A percentile compares a stretch with the other conserved stretches of the same genome.
Evolutionary conservation across 1,284 basidiomycete species (phyloP).

Genomic region (Pascua guehoae): DNA sequence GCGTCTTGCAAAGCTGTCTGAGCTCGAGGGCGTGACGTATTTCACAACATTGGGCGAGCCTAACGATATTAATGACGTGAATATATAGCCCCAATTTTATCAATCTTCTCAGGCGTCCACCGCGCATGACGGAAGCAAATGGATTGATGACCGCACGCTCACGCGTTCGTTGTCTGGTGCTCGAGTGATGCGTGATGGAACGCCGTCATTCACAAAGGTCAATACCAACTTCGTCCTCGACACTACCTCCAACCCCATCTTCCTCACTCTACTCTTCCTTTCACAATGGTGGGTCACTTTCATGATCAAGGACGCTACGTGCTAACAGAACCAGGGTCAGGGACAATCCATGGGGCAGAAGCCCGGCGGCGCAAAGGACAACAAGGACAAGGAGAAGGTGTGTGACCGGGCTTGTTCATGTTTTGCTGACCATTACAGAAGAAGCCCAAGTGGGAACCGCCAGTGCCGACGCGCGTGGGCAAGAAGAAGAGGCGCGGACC

Average conservation of each 20-base stretch:
- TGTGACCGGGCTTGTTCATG: constrained; percentile 1
- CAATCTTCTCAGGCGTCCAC: too few relatives aligned
- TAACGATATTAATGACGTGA: neutral
- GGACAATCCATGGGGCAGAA: constrained; percentile 61
- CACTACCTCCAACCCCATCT: neutral
- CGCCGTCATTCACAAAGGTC: neutral
- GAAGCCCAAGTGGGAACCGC: constrained; percentile 96
- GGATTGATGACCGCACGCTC: neutral
- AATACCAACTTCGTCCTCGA: neutral
- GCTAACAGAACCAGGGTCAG: constrained; percentile 62
- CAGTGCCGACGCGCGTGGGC: constrained; percentile 92
- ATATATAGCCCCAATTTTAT: neutral
- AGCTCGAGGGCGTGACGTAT: too few relatives aligned
- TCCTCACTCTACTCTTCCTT: neutral
- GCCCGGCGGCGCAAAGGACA: constrained; percentile 47
- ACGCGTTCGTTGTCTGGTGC: neutral
- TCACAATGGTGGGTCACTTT: constrained; percentile 8
- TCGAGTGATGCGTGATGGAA: neutral
- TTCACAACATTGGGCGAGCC: too few relatives aligned
- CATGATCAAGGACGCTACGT: neutral
- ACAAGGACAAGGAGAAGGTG: constrained; percentile 63
- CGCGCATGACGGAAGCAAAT: constrained; percentile 3
- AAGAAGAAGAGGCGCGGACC: constrained; percentile 92
- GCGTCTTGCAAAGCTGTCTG: too few relatives aligned
- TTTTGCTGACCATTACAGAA: constrained; percentile 21